Evolutionary conservation across 208 protist genomes (phyloP).

Genomic region (Leishmania major): DNA sequence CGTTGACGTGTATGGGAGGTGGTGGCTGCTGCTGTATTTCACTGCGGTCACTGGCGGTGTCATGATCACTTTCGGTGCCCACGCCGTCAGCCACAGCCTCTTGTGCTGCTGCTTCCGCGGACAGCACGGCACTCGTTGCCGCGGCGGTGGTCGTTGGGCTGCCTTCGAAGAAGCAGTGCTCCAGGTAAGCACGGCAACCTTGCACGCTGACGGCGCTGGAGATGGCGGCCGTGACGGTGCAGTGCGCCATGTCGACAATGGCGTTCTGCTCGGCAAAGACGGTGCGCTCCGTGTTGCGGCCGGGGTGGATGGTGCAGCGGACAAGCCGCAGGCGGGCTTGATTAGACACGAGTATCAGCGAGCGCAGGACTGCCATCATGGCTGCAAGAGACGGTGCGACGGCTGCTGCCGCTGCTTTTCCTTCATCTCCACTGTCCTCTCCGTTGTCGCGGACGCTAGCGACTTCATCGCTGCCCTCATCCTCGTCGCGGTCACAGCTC

Average conservation of each 20-base stretch:
- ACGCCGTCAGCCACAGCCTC: background rate
- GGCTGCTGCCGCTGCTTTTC: background rate
- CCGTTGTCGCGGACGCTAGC: background rate
- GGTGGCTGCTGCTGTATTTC: background rate
- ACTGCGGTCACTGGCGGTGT: background rate
- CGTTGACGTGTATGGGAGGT: constrained; percentile 22
- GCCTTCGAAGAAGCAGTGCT: constrained; percentile 47
- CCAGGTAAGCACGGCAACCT: constrained; percentile 58
- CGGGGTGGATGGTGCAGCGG: constrained; percentile 35
- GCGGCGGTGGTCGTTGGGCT: background rate
- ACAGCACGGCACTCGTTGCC: background rate
- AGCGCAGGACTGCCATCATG: constrained; percentile 37
- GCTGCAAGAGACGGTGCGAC: background rate
- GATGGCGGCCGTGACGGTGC: constrained; percentile 49
- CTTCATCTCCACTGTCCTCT: background rate
- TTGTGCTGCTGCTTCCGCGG: background rate
- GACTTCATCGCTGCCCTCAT: background rate
- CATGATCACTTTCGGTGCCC: background rate
- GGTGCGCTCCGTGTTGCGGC: constrained; percentile 48
- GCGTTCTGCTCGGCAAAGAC: constrained; percentile 80
- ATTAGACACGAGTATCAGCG: constrained; percentile 73
- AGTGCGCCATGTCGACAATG: constrained; percentile 54
- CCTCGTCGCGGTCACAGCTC: background rate
- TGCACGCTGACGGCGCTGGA: constrained; percentile 63
- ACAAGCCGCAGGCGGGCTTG: constrained; percentile 48